Evolutionary conservation across 2,329 filamentous ascomycete genomes (phyloP), one percentile per base, ranked within the genome.

Genomic region (Ascocoryne sarcoides): DNA sequence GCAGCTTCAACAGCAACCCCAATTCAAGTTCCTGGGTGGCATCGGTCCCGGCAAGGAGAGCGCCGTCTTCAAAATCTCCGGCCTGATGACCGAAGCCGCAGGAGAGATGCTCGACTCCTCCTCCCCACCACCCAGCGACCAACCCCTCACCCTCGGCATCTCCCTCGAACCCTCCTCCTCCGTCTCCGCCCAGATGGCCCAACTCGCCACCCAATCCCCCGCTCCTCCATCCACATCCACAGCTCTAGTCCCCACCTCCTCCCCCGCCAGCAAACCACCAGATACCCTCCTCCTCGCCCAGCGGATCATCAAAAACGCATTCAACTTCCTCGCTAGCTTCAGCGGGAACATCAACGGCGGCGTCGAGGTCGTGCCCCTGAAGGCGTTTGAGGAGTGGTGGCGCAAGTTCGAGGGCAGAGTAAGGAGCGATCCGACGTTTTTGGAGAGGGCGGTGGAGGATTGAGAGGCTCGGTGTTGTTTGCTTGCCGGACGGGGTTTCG

Each of bases 331-430:
- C 42, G 79, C 90, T 3, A 84, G 87, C 54, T 96, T 94, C 68
- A 85, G 82, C 44, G 76, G 78, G 28, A 72, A 73, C 42, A 68
- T 69, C 36, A 71, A 73, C 17, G 72, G 68, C 2, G 83, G 83
- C 0, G 75, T 83, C 33, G 90, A 96, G 60, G 83, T 93, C 10
- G 85, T 98, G 17, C 89, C 92, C n/a, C 65, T 98, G 49, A 92
- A 85, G 65, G 86, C 84, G 4, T 98, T 98, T 61, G 83, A 93
- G 65, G 87, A 94, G 43, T 98, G 93, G 92, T 98, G 93, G 92
- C 75, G 71, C 45, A 96, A 95, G 64, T 98, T 98, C 65, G 90
- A 98, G 67, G 76, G 77, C 46, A 82, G 80, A 58, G 75, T 98
- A 29, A 82, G 89, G 54, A 73, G 76, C 49, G 92, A 98, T 65